Percentiles rank a stretch among this genome's conserved stretches.
These are phyloP conservation scores for Cladosporium austrohemisphaericum DNA, from an alignment of 2,329 filamentous ascomycete species.

Conservation along the genomic window DNA sequence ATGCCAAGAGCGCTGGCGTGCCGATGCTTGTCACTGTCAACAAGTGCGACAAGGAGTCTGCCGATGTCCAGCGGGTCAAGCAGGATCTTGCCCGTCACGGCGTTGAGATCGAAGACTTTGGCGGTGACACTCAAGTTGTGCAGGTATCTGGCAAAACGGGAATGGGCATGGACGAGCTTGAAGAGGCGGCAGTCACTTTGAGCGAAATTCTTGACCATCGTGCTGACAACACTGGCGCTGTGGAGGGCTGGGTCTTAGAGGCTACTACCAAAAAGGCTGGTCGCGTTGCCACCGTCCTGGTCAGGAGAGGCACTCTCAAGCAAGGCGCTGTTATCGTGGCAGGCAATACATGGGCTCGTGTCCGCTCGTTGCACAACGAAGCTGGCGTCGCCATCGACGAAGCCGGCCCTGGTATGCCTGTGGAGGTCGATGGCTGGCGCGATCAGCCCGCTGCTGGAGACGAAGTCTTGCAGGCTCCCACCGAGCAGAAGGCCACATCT, in stretches of 20 bases:
- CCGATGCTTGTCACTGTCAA: constrained; percentile 98
- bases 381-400: constrained; percentile 67
- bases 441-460: constrained; percentile 83
- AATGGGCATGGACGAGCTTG: constrained; percentile 82
- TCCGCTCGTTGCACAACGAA: constrained; percentile 83
- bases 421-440: constrained; percentile 93
- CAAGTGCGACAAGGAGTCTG: constrained; percentile 87
- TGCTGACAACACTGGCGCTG: constrained; percentile 69
- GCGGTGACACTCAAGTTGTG: constrained; percentile 90
- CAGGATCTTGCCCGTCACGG: constrained; percentile 77
- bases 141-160: constrained; percentile 92
- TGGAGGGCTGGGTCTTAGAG: constrained; percentile 92
- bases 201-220: constrained; percentile 89
- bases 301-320: constrained; percentile 80
- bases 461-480: constrained; percentile 75
- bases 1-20: constrained; percentile 79
- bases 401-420: constrained; percentile 81
- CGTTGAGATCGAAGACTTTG: constrained; percentile 90
- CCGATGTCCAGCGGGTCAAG: constrained; percentile 79
- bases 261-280: constrained; percentile 81
- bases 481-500: constrained; percentile 72
- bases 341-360: constrained; percentile 79
- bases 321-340: constrained; percentile 81
- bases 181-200: constrained; percentile 82
- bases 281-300: constrained; percentile 81